These are phyloP conservation scores for Phaeomoniella chlamydospora DNA, from an alignment of 2,329 filamentous ascomycete species.

Conservation along the genomic window DNA sequence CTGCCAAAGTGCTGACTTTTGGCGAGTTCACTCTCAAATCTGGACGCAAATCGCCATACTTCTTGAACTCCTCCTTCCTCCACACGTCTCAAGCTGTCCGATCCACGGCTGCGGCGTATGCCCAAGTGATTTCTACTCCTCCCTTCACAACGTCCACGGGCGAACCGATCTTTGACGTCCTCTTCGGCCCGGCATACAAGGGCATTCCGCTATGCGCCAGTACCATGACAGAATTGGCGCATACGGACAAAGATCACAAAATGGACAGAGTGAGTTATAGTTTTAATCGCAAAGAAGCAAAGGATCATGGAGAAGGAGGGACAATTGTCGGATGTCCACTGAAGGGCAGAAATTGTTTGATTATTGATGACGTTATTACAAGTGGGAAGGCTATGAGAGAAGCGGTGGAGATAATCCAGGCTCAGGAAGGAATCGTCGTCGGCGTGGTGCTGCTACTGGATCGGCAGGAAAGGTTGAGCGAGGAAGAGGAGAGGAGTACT, in stretches of 20 bases:
- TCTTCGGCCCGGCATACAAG: constrained; percentile 91
- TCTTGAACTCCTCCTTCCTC: constrained; percentile 92
- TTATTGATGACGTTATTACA: constrained; percentile 94
- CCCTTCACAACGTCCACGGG: constrained; percentile 21
- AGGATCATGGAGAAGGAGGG: constrained; percentile 90
- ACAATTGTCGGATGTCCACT: constrained; percentile 79
- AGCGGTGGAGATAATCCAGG: constrained; percentile 75
- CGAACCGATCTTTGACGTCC: constrained; percentile 45
- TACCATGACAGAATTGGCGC: constrained; percentile 58
- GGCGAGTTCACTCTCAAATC: constrained; percentile 64
- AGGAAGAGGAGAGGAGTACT: constrained; percentile 59
- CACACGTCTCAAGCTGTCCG: constrained; percentile 65
- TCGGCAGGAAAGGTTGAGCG: constrained; percentile 47
- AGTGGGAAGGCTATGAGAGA: constrained; percentile 89
- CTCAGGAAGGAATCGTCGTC: constrained; percentile 69
- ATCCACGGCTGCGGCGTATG: constrained; percentile 70
- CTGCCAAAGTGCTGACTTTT: constrained; percentile 26
- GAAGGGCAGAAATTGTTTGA: constrained; percentile 71
- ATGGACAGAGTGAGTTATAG: constrained; percentile 51
- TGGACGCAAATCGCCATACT: constrained; percentile 79
- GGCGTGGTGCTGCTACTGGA: constrained; percentile 84
- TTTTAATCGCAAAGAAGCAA: constrained; percentile 93
- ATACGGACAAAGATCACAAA: constrained; percentile 33
- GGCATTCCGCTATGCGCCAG: constrained; percentile 81
- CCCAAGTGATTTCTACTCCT: constrained; percentile 40